phyloP scores from a whole-genome alignment of 352 stramenopile species.

The Phytopythium litorale region DNA sequence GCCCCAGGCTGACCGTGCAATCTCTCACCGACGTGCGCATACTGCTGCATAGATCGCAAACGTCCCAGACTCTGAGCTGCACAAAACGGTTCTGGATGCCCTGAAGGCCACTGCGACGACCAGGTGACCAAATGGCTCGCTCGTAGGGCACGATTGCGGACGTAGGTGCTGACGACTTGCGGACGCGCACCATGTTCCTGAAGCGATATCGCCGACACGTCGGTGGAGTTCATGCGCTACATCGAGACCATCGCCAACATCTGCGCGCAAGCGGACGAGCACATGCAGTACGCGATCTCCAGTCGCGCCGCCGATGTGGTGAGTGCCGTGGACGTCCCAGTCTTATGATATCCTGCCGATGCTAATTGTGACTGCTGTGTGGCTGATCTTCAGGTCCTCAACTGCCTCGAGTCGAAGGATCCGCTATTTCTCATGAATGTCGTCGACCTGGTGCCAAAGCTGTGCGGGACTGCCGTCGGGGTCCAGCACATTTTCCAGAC shows the following conservation, averaged over 20 bases:
- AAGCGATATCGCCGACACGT: slow-evolving; percentile 44
- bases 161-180: not conserved
- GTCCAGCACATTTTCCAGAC: slow-evolving; percentile 77
- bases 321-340: slow-evolving; percentile 6
- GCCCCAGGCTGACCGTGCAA: too few relatives aligned
- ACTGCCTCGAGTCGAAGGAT: slow-evolving; percentile 73
- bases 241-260: slow-evolving; percentile 69
- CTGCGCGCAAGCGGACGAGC: slow-evolving; percentile 44
- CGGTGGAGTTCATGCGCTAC: slow-evolving; percentile 75
- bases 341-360: not conserved
- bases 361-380: slow-evolving; percentile 3
- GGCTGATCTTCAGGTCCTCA: slow-evolving; percentile 43
- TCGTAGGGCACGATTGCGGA: not conserved
- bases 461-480: slow-evolving; percentile 62
- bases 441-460: slow-evolving; percentile 67
- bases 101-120: slow-evolving; percentile 39
- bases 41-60: slow-evolving; percentile 31
- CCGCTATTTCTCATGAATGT: slow-evolving; percentile 83
- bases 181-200: not conserved
- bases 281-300: slow-evolving; percentile 59
- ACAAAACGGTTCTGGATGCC: slow-evolving; percentile 46
- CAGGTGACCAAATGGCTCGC: slow-evolving; percentile 25
- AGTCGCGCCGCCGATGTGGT: slow-evolving; percentile 40
- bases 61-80: slow-evolving; percentile 32
- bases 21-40: not conserved